These are phyloP conservation scores for Aspergillus fumigatiaffinis DNA, from an alignment of 2,329 filamentous ascomycete genomes.

Conservation along the genomic window DNA sequence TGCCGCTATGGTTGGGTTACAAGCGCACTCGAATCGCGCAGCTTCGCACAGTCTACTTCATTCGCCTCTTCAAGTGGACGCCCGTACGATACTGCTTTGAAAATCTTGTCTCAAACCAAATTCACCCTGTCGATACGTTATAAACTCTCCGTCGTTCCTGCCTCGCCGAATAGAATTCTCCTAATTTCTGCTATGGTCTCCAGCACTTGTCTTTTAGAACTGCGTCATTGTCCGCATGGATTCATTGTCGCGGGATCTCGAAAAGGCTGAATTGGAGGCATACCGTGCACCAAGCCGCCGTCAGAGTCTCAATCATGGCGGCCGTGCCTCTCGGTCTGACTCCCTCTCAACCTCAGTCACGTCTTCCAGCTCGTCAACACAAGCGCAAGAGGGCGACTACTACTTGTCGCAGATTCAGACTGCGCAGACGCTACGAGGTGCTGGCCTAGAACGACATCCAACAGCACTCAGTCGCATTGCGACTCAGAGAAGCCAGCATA, in stretches of 20 bases:
- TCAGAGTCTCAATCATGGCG: conserved; percentile 11
- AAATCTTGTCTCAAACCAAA: neutral
- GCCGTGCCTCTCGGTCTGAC: conserved; percentile 8
- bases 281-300: conserved; percentile 11
- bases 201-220: neutral
- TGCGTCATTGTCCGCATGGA: conserved; percentile 28
- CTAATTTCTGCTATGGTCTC: neutral
- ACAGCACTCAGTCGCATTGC: conserved; percentile 40
- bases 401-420: conserved; percentile 32
- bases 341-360: conserved; percentile 20
- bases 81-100: neutral
- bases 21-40: neutral
- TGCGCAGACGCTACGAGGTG: conserved; percentile 17
- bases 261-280: conserved; percentile 34
- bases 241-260: conserved; percentile 31
- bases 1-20: neutral
- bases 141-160: neutral
- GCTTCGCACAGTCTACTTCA: neutral
- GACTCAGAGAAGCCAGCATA: conserved; percentile 40
- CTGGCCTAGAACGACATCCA: conserved; percentile 34
- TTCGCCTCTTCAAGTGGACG: neutral
- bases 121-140: neutral
- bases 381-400: conserved; percentile 16
- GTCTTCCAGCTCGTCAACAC: conserved; percentile 21
- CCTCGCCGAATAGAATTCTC: neutral